These are phyloP conservation scores for Cystofilobasidium bisporidii DNA, from an alignment of 768 basidiomycete species.

Conservation along the genomic window DNA sequence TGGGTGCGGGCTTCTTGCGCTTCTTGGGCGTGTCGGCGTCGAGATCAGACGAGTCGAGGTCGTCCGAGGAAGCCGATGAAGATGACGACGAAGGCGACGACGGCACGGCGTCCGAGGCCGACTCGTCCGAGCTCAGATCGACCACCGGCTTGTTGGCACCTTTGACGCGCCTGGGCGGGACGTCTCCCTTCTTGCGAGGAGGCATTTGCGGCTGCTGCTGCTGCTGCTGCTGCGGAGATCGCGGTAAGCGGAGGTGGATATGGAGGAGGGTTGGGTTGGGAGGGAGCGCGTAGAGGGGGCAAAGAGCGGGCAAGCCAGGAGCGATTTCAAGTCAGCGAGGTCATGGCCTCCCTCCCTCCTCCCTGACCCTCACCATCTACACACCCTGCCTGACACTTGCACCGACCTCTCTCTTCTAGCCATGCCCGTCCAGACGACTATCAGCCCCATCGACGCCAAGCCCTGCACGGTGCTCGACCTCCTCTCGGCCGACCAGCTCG, in stretches of 20 bases:
- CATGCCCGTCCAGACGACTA: conserved; percentile 58
- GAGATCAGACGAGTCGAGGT: conserved; percentile 14
- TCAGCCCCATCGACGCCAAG: conserved; percentile 68
- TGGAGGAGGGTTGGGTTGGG: background rate
- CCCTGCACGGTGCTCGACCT: conserved; percentile 60
- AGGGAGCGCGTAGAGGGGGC: background rate
- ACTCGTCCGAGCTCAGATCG: background rate
- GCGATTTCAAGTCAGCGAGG: background rate
- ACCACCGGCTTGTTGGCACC: background rate
- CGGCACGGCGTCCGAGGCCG: background rate
- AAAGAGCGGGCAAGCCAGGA: no score
- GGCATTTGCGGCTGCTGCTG: conserved; percentile 4
- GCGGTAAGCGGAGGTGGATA: background rate
- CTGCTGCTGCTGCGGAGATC: no score
- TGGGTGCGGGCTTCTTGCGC: conserved; percentile 4
- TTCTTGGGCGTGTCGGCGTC: conserved; percentile 10
- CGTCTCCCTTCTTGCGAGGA: background rate
- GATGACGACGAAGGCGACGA: background rate
- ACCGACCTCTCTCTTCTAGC: background rate
- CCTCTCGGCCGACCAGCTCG: conserved; percentile 43
- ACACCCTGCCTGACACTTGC: background rate
- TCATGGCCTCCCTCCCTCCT: background rate
- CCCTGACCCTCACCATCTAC: background rate
- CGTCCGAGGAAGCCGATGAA: background rate
- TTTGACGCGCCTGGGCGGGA: background rate